Conservation (phyloP, 2,329 filamentous ascomycete species). For the Leptographium wingfieldii region DNA sequence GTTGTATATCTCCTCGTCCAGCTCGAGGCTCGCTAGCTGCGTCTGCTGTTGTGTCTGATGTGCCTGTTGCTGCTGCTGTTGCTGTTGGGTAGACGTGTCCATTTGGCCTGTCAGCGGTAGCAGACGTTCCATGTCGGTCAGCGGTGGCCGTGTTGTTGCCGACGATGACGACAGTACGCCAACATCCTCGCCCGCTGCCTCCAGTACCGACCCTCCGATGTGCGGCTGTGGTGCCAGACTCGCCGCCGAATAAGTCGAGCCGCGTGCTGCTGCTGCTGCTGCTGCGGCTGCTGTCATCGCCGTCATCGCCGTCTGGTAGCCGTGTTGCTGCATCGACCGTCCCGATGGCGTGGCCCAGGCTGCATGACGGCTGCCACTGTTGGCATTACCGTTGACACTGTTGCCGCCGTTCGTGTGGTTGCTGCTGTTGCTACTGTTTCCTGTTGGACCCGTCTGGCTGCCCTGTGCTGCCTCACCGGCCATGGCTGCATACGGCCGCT, state of each 20-base stretch:
- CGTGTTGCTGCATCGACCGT: not conserved
- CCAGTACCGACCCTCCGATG: not conserved
- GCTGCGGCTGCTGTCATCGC: not conserved
- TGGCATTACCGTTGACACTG: not conserved
- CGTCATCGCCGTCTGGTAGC: not conserved
- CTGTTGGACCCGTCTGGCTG: slow-evolving; percentile 19
- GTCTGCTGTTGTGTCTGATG: not conserved
- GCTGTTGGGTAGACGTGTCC: not conserved
- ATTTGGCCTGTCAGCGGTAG: slow-evolving; percentile 6
- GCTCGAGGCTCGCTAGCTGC: not conserved
- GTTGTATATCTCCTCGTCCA: not conserved
- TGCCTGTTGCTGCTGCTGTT: not conserved
- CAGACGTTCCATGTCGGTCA: slow-evolving; percentile 16
- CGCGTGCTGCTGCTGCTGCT: slow-evolving; percentile 15
- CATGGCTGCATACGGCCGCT: slow-evolving; percentile 37
- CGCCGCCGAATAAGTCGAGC: slow-evolving; percentile 5
- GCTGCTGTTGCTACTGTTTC: slow-evolving; percentile 6
- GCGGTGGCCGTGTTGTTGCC: slow-evolving; percentile 1
- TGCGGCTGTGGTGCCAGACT: slow-evolving; percentile 9
- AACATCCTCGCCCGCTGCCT: not conserved
- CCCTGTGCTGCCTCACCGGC: slow-evolving; percentile 23
- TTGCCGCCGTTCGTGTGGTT: not conserved
- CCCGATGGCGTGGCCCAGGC: slow-evolving; percentile 35
- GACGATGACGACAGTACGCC: not conserved
- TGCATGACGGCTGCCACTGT: slow-evolving; percentile 25